Conservation (phyloP, 495 filamentous ascomycete species). For the Jackrogersella multiformis region DNA sequence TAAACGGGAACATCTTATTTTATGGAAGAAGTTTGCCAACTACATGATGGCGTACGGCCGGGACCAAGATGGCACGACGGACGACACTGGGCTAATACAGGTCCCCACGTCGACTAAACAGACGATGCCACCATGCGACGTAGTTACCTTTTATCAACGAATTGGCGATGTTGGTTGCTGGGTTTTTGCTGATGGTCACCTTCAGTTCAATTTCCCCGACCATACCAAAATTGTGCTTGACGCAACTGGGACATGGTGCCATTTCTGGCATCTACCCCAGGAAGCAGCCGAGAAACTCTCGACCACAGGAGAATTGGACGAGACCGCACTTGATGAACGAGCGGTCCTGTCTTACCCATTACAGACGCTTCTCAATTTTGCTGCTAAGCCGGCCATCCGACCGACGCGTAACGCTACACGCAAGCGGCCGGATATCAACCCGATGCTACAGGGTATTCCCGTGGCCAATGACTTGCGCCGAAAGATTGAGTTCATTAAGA, state of each 20-base stretch:
- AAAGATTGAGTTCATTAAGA: conserved; percentile 79
- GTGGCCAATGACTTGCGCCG: conserved; percentile 80
- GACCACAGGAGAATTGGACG: conserved; percentile 69
- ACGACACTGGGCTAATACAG: conserved; percentile 56
- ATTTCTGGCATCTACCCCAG: conserved; percentile 83
- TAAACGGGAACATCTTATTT: conserved; percentile 75
- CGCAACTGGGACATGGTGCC: conserved; percentile 75
- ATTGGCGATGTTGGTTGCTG: conserved; percentile 88
- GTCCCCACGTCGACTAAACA: conserved; percentile 58
- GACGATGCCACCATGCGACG: conserved; percentile 62
- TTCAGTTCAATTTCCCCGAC: conserved; percentile 96
- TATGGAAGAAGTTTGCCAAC: conserved; percentile 92
- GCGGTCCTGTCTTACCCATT: conserved; percentile 69
- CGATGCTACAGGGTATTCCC: conserved; percentile 67
- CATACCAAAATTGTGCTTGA: conserved; percentile 93
- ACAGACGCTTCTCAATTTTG: conserved; percentile 65
- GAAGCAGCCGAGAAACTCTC: conserved; percentile 71
- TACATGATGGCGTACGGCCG: conserved; percentile 81
- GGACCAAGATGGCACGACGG: conserved; percentile 58
- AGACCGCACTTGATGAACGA: conserved; percentile 69
- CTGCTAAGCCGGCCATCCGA: conserved; percentile 55
- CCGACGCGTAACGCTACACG: conserved; percentile 55
- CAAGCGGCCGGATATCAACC: conserved; percentile 64
- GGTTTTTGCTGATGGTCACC: conserved; percentile 87
- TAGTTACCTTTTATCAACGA: conserved; percentile 88